Percentiles rank a stretch among this genome's conserved stretches.
phyloP scores from a whole-genome alignment of 108 stramenopile species.

The Pelagomonas calceolata region DNA sequence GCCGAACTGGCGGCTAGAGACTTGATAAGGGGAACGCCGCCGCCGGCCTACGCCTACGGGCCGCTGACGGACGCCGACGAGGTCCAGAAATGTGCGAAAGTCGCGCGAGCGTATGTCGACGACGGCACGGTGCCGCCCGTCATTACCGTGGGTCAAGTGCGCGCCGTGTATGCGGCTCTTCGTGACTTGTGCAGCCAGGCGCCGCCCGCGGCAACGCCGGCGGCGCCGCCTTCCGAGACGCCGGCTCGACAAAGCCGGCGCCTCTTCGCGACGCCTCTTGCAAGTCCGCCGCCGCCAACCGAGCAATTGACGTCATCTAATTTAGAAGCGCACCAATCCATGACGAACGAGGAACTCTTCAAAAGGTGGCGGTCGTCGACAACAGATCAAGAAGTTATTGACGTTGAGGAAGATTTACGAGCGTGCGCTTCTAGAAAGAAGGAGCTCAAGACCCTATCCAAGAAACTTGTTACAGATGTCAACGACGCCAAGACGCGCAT shows the following conservation, averaged over 20 bases:
- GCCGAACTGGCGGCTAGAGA: conserved; percentile 24
- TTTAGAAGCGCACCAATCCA: background rate
- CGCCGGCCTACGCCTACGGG: background rate
- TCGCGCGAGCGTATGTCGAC: background rate
- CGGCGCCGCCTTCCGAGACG: too few species aligned
- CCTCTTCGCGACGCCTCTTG: too few species aligned
- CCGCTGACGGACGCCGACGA: background rate
- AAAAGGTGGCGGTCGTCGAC: background rate
- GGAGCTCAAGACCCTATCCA: background rate
- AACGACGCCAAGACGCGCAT: background rate
- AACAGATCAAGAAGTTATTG: background rate
- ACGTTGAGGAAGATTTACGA: background rate
- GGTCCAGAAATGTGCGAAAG: background rate
- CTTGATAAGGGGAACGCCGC: background rate
- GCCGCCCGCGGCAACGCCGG: too few species aligned
- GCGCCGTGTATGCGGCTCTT: background rate
- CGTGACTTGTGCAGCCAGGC: background rate
- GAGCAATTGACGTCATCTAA: background rate
- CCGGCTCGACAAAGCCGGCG: too few species aligned
- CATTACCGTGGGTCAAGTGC: background rate
- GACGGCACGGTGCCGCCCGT: background rate
- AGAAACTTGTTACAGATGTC: background rate
- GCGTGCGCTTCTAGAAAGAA: background rate
- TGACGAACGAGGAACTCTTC: background rate
- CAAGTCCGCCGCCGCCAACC: too few species aligned